Base-by-base conservation (phyloP, 2,329 filamentous ascomycete genomes). In the Sporothrix euskadiensis region DNA sequence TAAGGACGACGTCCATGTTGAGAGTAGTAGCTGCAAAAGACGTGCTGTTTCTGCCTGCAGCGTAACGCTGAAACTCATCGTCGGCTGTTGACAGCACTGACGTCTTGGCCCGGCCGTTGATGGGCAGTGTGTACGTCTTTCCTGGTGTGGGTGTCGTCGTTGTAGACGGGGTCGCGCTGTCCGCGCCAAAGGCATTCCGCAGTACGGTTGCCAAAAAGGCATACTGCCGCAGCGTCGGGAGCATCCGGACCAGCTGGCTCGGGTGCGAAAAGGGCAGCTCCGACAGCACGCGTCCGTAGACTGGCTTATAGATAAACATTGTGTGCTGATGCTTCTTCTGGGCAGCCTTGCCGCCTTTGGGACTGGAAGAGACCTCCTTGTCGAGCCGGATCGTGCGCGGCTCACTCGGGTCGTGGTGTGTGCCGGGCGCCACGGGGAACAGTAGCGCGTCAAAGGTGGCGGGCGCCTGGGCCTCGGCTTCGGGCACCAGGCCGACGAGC, bases 191-290 rank as follows among this genome's bases (percentile, higher is more conserved):
- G 73, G 86, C 89, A 69, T 87, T 88, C 72, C 86, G 83, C 3
- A 95, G 84, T 2, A 96, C 81, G 0, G 85, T 88, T 1, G 89
- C 89, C 4, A 93, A 83, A 76, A 92, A 89, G 0, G 91, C 91
- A 78, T 93, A 96, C 79, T 96, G 93, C 16, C 93, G 86, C 19
- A 96, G 83, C 4, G 87, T 84, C 0, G 93, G 92, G n/a, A 97
- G 84, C 79, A 94, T 88, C 71, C 88, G 86, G 7, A 94, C 83
- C 4, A 97, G 83, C 79, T 97, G 92, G 69, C 89, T 88, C 0
- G 93, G 93, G 78, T 97, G 93, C 2, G 89, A 88, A 78, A 97
- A 95, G 0, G 92, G 89, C 44, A 96, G 84, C 72, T 91, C 88
- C 0, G 87, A 87, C 9, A 97, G 80, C 3, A 85, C 84, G 73